These are phyloP conservation scores for Magnusiomyces suaveolens DNA, from an alignment of 1,139 yeast genomes.

Conservation along the genomic window DNA sequence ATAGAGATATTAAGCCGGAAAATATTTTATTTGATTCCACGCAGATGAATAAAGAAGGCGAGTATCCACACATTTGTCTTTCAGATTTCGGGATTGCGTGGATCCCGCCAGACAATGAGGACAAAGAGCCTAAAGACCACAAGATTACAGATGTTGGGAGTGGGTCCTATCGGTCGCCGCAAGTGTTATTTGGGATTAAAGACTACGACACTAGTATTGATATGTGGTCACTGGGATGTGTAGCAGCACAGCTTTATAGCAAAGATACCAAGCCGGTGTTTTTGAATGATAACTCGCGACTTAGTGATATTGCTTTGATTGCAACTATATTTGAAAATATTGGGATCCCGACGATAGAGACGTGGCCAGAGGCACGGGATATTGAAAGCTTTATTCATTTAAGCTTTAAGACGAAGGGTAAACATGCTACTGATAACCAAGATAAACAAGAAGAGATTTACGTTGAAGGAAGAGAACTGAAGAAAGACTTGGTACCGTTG, in stretches of 20 bases:
- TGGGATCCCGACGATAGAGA: conserved; percentile 54
- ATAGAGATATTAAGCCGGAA: conserved; percentile 78
- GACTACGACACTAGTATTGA: conserved; percentile 59
- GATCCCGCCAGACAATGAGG: conserved; percentile 40
- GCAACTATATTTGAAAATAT: conserved; percentile 51
- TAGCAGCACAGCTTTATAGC: conserved; percentile 45
- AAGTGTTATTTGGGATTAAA: conserved; percentile 59
- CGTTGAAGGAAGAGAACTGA: neutral
- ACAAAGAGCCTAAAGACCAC: conserved; percentile 26
- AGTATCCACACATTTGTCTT: conserved; percentile 30
- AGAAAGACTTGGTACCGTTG: neutral
- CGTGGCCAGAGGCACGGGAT: conserved; percentile 33
- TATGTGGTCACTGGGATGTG: conserved; percentile 71
- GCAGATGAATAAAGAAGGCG: conserved; percentile 15
- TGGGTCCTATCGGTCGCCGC: conserved; percentile 75
- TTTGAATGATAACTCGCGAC: conserved; percentile 18
- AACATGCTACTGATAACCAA: too few species aligned
- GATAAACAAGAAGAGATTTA: neutral
- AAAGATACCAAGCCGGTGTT: conserved; percentile 30
- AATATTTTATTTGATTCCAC: conserved; percentile 47
- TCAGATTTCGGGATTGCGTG: conserved; percentile 74
- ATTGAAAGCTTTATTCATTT: conserved; percentile 3
- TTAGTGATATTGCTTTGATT: conserved; percentile 58
- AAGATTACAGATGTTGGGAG: conserved; percentile 68
- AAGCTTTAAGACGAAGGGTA: neutral